These are phyloP conservation scores for Orobanche coerulescens DNA, from an alignment of 257 asterid genomes.

Conservation along the genomic window DNA sequence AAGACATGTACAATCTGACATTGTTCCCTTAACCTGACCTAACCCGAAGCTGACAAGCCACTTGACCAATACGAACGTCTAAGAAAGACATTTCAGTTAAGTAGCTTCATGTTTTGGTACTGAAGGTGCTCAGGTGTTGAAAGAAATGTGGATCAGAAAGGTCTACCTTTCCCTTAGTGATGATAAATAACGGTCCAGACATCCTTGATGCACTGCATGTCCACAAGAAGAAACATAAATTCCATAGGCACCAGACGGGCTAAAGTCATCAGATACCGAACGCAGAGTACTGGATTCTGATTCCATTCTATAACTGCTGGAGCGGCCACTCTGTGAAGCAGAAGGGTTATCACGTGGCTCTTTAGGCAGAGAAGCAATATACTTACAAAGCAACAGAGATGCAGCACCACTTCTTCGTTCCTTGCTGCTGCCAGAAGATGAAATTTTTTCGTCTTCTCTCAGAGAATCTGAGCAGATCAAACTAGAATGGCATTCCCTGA, in stretches of 20 bases:
- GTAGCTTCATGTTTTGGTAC: slow-evolving; percentile 5
- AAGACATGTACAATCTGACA: not conserved
- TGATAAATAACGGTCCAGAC: slow-evolving; percentile 83
- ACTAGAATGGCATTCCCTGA: slow-evolving; percentile 35
- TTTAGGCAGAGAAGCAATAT: slow-evolving; percentile 62
- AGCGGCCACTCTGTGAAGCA: slow-evolving; percentile 40
- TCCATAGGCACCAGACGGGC: slow-evolving; percentile 71
- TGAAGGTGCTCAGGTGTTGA: not conserved
- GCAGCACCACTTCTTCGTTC: slow-evolving; percentile 32
- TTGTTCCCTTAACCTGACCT: not conserved
- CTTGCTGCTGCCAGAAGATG: slow-evolving; percentile 28
- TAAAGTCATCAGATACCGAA: slow-evolving; percentile 48
- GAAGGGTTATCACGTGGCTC: slow-evolving; percentile 51
- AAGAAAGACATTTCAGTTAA: slow-evolving; percentile 8
- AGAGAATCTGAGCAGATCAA: slow-evolving; percentile 23
- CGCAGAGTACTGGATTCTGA: slow-evolving; percentile 26
- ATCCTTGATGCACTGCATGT: slow-evolving; percentile 97
- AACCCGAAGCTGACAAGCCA: not conserved
- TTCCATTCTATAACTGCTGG: slow-evolving; percentile 33
- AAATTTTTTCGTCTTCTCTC: slow-evolving; percentile 22
- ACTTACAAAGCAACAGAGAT: slow-evolving; percentile 69
- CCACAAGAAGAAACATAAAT: slow-evolving; percentile 90
- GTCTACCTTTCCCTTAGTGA: slow-evolving; percentile 87
- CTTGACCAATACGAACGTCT: not conserved
- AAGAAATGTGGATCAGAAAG: slow-evolving; percentile 8